phyloP scores from a whole-genome alignment of 768 basidiomycete genomes.

The Agaricus sinodeliciosus region DNA sequence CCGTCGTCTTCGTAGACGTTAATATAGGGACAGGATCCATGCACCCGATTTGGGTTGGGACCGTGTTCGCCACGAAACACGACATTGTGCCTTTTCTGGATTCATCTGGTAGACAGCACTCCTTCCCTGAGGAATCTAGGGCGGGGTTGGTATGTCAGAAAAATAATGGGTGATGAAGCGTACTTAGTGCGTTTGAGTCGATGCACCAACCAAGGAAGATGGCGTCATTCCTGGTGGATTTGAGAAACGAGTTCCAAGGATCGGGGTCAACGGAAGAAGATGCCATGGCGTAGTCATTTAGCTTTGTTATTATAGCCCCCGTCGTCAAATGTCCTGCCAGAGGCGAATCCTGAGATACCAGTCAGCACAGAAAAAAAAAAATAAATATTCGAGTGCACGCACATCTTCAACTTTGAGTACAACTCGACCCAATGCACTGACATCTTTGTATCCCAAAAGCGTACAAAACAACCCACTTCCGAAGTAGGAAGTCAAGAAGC shows the following conservation, averaged over 20 bases:
- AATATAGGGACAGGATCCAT: constrained; percentile 53
- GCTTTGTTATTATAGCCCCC: constrained; percentile 52
- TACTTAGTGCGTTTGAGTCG: constrained; percentile 4
- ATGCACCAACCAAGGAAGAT: constrained; percentile 13
- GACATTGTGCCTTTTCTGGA: constrained; percentile 35
- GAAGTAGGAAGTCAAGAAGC: constrained; percentile 30
- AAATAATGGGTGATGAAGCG: not conserved
- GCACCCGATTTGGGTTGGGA: constrained; percentile 32
- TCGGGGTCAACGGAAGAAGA: constrained; percentile 9
- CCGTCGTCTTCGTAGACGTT: constrained; percentile 19
- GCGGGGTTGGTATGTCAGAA: not conserved
- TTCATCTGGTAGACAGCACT: constrained; percentile 15
- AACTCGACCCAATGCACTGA: constrained; percentile 43
- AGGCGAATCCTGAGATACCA: constrained; percentile 45
- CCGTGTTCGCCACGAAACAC: constrained; percentile 19
- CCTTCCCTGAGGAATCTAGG: constrained; percentile 1
- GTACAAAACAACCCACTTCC: constrained; percentile 24
- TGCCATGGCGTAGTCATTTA: constrained; percentile 57
- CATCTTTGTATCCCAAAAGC: constrained; percentile 45
- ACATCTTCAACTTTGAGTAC: constrained; percentile 52
- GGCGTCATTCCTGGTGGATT: constrained; percentile 16
- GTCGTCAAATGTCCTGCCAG: constrained; percentile 46
- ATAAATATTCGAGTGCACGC: constrained; percentile 18
- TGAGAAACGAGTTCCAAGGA: constrained; percentile 12
- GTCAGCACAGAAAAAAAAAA: not conserved